These are phyloP conservation scores for Paraphoma chrysanthemicola DNA, from an alignment of 2,329 filamentous ascomycete species.

Conservation along the genomic window DNA sequence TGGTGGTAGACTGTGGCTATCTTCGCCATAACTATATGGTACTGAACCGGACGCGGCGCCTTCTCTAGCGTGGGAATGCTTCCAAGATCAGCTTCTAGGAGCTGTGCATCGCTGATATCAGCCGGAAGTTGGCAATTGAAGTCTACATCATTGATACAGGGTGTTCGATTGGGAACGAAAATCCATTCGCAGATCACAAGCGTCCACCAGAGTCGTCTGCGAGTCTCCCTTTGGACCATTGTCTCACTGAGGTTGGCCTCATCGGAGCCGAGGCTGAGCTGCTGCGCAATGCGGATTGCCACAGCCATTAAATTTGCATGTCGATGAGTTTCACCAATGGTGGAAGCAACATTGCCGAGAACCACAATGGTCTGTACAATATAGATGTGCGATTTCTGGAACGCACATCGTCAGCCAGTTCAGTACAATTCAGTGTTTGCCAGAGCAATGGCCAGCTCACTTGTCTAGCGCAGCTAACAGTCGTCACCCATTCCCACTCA, in stretches of 20 bases:
- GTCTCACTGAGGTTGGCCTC: slow-evolving; percentile 4
- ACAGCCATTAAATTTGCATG: slow-evolving; percentile 17
- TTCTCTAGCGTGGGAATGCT: not conserved
- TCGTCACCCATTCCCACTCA: not conserved
- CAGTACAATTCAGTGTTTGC: too few species aligned
- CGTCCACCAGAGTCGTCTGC: slow-evolving; percentile 20
- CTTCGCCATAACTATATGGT: slow-evolving; percentile 17
- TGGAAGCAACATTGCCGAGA: slow-evolving; percentile 14
- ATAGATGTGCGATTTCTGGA: not conserved
- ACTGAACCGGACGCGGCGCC: slow-evolving; percentile 11
- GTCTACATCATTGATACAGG: slow-evolving; percentile 17
- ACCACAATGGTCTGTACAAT: slow-evolving; percentile 11
- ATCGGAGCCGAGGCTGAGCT: slow-evolving; percentile 15
- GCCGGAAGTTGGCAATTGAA: slow-evolving; percentile 15
- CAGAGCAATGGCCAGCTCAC: too few species aligned
- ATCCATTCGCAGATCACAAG: slow-evolving; percentile 20
- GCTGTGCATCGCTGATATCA: slow-evolving; percentile 12
- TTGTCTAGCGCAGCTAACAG: too few species aligned
- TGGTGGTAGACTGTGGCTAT: slow-evolving; percentile 14
- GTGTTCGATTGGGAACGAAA: slow-evolving; percentile 5
- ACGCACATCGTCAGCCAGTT: not conserved
- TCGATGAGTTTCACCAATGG: slow-evolving; percentile 16
- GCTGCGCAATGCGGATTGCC: slow-evolving; percentile 14
- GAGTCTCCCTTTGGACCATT: slow-evolving; percentile 10
- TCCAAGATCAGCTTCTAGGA: slow-evolving; percentile 2